Evolutionary conservation across 306 rosid genomes (phyloP), one percentile per base, ranked within the genome.

Genomic region (Dryas alaskensis): DNA sequence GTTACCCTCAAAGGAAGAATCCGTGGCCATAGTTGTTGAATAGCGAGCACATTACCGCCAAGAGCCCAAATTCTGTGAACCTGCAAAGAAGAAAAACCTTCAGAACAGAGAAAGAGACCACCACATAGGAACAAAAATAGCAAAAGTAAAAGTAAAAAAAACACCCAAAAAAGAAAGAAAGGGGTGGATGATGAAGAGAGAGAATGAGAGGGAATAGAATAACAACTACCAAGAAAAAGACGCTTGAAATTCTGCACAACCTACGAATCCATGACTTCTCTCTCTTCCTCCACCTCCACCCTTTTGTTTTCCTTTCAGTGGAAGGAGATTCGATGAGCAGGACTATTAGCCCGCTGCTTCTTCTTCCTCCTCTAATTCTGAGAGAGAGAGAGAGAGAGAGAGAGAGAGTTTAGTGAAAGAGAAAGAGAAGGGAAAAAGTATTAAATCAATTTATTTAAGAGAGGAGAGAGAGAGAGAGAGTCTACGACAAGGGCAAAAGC

Each of bases 1-100:
- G 70, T 78, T 84, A 93, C 97, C 97, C 65, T 86, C 88, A 19
- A 59, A 63, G 82, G 97, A 82, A 60, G 91, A 94, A 89, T 91
- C 95, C 42, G 85, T 48, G 66, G 92, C 80, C 89, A 87, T 82
- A 73, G 81, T 60, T 73, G 69, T 48, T 57, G 74, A 87, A 80
- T 58, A 64, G 39, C 46, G 82, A 82, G 72, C 68, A 83, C 98
- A 91, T 91, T 89, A 86, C 85, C 80, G 62, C 73, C 71, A 62
- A 84, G 76, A 86, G 45, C 80, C 74, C 54, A 72, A 60, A 80
- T 73, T 82, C 19, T 64, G 44, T 19, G 62, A 81, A 77, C 80
- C 96, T 93, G 89, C 65, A 79, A 79, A 68, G 46, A 63, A 73
- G 67, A 74, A 77, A 76, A 80, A 57, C 71, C 79, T 12, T 25